Evolutionary conservation across 257 asterid genomes (phyloP).

Genomic region (Cordia subcordata): DNA sequence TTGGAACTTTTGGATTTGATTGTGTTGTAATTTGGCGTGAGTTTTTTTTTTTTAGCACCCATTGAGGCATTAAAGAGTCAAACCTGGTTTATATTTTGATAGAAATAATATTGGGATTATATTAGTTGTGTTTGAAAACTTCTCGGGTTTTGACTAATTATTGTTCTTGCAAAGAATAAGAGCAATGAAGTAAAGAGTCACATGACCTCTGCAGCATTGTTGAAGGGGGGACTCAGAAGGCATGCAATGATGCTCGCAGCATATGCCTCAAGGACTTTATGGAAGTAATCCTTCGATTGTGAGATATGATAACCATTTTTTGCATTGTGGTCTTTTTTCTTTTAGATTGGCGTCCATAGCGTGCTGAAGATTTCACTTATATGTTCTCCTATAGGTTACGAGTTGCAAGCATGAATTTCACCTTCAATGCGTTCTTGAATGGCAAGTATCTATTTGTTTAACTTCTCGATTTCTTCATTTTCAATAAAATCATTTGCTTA

Average conservation of each 20-base stretch:
- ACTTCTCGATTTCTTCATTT: background rate
- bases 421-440: constrained; percentile 91
- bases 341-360: background rate
- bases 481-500: too few species aligned
- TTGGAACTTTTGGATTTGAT: too few species aligned
- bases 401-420: constrained; percentile 89
- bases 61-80: background rate
- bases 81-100: background rate
- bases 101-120: background rate
- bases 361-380: constrained; percentile 5
- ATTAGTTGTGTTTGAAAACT: background rate
- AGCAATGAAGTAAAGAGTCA: constrained; percentile 44
- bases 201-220: constrained; percentile 78
- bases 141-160: constrained; percentile 4
- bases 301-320: background rate
- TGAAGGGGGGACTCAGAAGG: constrained; percentile 93
- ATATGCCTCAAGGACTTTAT: constrained; percentile 84
- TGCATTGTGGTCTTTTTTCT: background rate
- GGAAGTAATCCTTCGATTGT: constrained; percentile 86
- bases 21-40: background rate
- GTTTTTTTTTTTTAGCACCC: background rate
- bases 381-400: constrained; percentile 45
- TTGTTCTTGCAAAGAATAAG: constrained; percentile 54
- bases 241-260: constrained; percentile 94
- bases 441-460: constrained; percentile 36